phyloP scores from a whole-genome alignment of 768 basidiomycete genomes.

The Tylopilus subfusipes region DNA sequence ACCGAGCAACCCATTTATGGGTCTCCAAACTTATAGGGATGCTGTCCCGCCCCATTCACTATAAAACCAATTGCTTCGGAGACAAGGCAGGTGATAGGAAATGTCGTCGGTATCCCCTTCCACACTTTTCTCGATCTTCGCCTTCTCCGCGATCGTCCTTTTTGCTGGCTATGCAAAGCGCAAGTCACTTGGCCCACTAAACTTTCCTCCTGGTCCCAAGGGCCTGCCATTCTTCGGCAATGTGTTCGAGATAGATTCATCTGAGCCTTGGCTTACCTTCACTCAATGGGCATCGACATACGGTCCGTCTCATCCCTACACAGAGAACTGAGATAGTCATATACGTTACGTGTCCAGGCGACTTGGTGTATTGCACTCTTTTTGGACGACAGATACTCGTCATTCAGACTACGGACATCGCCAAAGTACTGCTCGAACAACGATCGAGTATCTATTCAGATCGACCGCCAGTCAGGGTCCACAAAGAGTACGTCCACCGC shows the following conservation, averaged over 20 bases:
- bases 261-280: slow-evolving; percentile 34
- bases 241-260: slow-evolving; percentile 22
- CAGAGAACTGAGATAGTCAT: neutral
- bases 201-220: slow-evolving; percentile 30
- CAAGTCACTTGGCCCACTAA: slow-evolving; percentile 1
- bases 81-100: neutral
- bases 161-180: slow-evolving; percentile 10
- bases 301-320: slow-evolving; percentile 14
- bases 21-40: neutral
- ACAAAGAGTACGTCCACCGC: slow-evolving; percentile 22
- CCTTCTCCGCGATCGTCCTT: slow-evolving; percentile 8
- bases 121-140: slow-evolving; percentile 4
- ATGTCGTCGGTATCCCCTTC: slow-evolving; percentile 7
- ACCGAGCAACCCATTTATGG: slow-evolving; percentile 6
- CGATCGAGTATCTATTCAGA: slow-evolving; percentile 38
- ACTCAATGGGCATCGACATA: slow-evolving; percentile 28
- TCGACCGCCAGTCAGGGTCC: slow-evolving; percentile 31
- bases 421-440: slow-evolving; percentile 35
- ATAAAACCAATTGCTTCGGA: slow-evolving; percentile 12
- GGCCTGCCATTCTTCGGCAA: slow-evolving; percentile 32
- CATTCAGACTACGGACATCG: slow-evolving; percentile 30
- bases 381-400: slow-evolving; percentile 34
- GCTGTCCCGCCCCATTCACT: neutral
- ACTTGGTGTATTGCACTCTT: slow-evolving; percentile 30
- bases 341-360: slow-evolving; percentile 18